Conservation (phyloP, 805 yeast genomes). For the Naumovozyma castellii region DNA sequence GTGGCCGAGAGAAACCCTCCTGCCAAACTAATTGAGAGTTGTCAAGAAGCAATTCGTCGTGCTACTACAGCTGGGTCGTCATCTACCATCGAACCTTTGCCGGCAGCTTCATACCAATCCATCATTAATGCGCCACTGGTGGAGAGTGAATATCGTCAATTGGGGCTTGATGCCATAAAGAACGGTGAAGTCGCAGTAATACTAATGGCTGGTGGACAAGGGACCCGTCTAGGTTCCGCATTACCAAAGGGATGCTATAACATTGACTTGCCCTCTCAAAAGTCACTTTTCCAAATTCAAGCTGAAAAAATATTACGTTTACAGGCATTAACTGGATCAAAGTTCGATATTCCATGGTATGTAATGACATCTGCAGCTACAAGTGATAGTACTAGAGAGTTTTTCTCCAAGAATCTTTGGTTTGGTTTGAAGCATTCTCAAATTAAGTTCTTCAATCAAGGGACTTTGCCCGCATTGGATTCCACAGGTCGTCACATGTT, state of each 20-base stretch:
- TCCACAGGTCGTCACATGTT: constrained; percentile 61
- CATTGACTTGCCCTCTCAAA: constrained; percentile 73
- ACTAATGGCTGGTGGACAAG: constrained; percentile 98
- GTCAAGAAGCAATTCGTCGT: constrained; percentile 36
- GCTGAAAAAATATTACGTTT: constrained; percentile 71
- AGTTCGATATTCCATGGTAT: constrained; percentile 58
- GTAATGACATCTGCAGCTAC: constrained; percentile 95
- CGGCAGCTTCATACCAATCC: constrained; percentile 44
- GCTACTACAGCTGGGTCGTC: constrained; percentile 19
- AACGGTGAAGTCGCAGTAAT: constrained; percentile 76
- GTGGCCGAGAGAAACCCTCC: constrained; percentile 15
- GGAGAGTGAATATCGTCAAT: constrained; percentile 34
- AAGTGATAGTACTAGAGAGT: constrained; percentile 59
- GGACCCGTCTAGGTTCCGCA: constrained; percentile 84
- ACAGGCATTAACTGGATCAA: constrained; percentile 32
- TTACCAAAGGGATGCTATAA: constrained; percentile 92
- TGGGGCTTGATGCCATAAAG: constrained; percentile 63
- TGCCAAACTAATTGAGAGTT: constrained; percentile 31
- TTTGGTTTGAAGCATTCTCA: constrained; percentile 62
- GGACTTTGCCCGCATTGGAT: constrained; percentile 84
- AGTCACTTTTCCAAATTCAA: constrained; percentile 84
- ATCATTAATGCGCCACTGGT: constrained; percentile 29
- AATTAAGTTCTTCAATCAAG: constrained; percentile 83
- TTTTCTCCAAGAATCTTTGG: constrained; percentile 49
- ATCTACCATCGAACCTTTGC: constrained; percentile 39